Evolutionary conservation across 108 stramenopile species (phyloP).

Genomic region (Cyclotella baltica): DNA sequence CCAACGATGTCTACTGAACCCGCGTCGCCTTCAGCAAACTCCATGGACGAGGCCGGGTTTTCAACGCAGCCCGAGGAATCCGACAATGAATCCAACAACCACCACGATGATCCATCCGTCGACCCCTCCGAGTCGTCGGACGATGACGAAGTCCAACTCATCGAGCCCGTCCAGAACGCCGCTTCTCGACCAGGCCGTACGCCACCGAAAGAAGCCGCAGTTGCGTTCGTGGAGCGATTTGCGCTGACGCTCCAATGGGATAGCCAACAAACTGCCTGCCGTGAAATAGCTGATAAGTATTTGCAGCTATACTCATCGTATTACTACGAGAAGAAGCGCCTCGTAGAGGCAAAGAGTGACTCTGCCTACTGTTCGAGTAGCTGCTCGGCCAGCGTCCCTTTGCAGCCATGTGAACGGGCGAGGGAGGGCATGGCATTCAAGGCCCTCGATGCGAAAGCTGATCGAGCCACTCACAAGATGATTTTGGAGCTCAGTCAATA

Average conservation of each 20-base stretch:
- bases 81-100: too few species aligned
- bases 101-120: too few species aligned
- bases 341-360: background rate
- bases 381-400: background rate
- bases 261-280: background rate
- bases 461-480: too few species aligned
- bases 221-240: background rate
- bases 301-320: background rate
- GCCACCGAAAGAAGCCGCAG: background rate
- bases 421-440: background rate
- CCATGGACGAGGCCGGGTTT: too few species aligned
- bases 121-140: too few species aligned
- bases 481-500: background rate
- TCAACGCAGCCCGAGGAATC: too few species aligned
- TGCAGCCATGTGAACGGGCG: background rate
- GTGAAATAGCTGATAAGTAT: background rate
- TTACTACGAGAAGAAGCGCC: background rate
- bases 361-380: background rate
- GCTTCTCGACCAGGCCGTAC: background rate
- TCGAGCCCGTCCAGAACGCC: background rate
- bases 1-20: too few species aligned
- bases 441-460: background rate
- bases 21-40: too few species aligned
- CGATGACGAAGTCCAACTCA: background rate
- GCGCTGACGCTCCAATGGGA: background rate